A percentile compares a stretch with the other conserved stretches of the same genome.
phyloP scores from a whole-genome alignment of 768 basidiomycete species.

The Russula sp. region DNA sequence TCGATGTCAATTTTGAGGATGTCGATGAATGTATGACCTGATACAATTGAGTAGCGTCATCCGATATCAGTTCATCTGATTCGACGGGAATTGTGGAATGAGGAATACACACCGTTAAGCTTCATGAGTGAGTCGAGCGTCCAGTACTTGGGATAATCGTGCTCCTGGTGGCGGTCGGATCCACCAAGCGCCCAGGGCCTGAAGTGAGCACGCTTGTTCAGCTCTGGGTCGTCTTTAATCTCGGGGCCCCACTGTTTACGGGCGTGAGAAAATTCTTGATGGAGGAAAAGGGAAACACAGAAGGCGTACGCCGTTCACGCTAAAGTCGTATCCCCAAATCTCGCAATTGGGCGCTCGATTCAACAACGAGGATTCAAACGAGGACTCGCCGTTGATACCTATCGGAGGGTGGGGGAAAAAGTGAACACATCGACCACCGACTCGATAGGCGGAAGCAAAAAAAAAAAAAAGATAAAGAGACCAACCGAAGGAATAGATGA shows the following conservation, averaged over 20 bases:
- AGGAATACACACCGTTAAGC: constrained; percentile 42
- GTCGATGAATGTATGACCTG: constrained; percentile 61
- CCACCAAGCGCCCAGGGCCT: constrained; percentile 32
- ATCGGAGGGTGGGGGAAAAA: background rate
- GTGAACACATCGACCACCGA: background rate
- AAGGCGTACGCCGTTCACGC: constrained; percentile 30
- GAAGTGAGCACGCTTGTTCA: constrained; percentile 41
- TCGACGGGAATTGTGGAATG: background rate
- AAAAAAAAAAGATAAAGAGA: background rate
- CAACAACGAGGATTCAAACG: constrained; percentile 45
- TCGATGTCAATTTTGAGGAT: constrained; percentile 70
- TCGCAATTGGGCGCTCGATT: constrained; percentile 36
- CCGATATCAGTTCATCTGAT: no score
- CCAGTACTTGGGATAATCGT: constrained; percentile 48
- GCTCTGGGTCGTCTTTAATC: constrained; percentile 30
- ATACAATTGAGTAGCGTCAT: background rate
- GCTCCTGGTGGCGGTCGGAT: constrained; percentile 40
- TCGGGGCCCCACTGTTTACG: constrained; percentile 37
- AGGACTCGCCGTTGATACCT: constrained; percentile 47
- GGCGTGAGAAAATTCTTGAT: background rate
- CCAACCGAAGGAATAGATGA: constrained; percentile 46
- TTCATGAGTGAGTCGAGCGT: constrained; percentile 59
- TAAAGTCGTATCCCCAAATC: constrained; percentile 40
- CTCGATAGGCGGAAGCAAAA: background rate
- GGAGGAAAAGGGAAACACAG: background rate